phyloP scores from a whole-genome alignment of 306 rosid genomes.

The Cicer bijugum region DNA sequence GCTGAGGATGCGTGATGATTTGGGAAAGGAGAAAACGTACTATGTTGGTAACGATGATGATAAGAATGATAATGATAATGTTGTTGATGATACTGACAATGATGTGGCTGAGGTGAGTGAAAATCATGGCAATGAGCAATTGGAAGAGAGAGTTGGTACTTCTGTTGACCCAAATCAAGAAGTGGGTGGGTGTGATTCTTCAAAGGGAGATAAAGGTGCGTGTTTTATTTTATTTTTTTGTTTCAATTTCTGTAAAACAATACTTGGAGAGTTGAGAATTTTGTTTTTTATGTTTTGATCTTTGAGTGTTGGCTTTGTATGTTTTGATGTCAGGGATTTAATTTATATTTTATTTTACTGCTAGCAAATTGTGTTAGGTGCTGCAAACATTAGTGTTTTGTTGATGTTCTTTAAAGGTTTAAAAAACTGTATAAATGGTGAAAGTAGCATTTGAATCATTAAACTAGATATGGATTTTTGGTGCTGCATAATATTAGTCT shows the following conservation, averaged over 20 bases:
- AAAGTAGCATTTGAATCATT: slow-evolving; percentile 18
- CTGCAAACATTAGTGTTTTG: slow-evolving; percentile 1
- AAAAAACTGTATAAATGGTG: background rate
- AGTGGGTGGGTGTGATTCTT: slow-evolving; percentile 36
- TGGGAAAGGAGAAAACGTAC: background rate
- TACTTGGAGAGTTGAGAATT: background rate
- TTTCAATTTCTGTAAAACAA: slow-evolving; percentile 10
- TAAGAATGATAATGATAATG: slow-evolving; percentile 15
- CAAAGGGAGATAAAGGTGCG: slow-evolving; percentile 47
- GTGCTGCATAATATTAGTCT: slow-evolving; percentile 13
- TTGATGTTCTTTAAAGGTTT: slow-evolving; percentile 1
- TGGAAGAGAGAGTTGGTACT: slow-evolving; percentile 34
- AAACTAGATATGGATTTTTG: slow-evolving; percentile 29
- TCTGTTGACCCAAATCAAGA: slow-evolving; percentile 35
- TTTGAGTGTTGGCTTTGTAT: slow-evolving; percentile 11
- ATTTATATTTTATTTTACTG: background rate
- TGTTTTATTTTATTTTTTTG: background rate
- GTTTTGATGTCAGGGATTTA: background rate
- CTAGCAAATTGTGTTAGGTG: background rate
- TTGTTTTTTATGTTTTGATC: background rate
- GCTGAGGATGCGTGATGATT: slow-evolving; percentile 12
- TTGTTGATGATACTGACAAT: slow-evolving; percentile 9
- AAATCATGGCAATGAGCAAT: slow-evolving; percentile 31
- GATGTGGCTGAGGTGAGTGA: slow-evolving; percentile 25
- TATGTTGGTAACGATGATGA: background rate